Evolutionary conservation across 768 basidiomycete genomes (phyloP).

Genomic region (Lactarius sanguifluus): DNA sequence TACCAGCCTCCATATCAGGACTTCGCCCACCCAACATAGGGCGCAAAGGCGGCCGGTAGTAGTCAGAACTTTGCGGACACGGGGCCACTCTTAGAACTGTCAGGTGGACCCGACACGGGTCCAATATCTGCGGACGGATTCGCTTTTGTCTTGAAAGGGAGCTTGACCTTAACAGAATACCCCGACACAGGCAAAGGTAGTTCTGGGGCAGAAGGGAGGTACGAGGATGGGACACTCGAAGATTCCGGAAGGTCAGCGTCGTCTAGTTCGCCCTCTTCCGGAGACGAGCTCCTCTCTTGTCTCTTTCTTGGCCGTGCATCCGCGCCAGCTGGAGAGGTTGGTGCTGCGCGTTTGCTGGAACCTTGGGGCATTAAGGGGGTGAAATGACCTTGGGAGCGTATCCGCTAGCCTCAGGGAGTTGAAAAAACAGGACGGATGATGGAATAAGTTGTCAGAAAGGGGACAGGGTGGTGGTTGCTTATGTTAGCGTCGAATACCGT

Average conservation of each 20-base stretch:
- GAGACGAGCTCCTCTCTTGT: constrained; percentile 51
- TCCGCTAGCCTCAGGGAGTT: not conserved
- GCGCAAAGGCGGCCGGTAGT: constrained; percentile 4
- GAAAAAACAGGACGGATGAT: not conserved
- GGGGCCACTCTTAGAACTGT: constrained; percentile 3
- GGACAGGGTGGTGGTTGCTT: constrained; percentile 4
- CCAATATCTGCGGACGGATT: constrained; percentile 11
- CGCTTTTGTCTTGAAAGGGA: constrained; percentile 69
- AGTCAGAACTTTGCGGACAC: not conserved
- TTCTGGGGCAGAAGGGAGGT: constrained; percentile 33
- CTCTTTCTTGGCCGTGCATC: constrained; percentile 55
- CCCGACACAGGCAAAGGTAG: constrained; percentile 35
- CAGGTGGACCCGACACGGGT: not conserved
- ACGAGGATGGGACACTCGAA: constrained; percentile 27
- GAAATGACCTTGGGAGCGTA: constrained; percentile 8
- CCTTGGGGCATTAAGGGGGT: constrained; percentile 16
- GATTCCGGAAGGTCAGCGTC: constrained; percentile 43
- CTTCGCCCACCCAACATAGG: not conserved
- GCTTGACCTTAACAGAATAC: constrained; percentile 53
- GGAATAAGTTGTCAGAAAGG: not conserved
- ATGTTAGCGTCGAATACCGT: constrained; percentile 13
- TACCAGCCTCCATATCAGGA: not conserved
- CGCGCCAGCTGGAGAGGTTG: constrained; percentile 44
- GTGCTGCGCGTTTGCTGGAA: constrained; percentile 56
- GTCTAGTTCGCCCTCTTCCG: constrained; percentile 83